Percentiles rank a stretch among this genome's conserved stretches.
phyloP scores from a whole-genome alignment of 352 stramenopile species.

The Pythium aquatile region DNA sequence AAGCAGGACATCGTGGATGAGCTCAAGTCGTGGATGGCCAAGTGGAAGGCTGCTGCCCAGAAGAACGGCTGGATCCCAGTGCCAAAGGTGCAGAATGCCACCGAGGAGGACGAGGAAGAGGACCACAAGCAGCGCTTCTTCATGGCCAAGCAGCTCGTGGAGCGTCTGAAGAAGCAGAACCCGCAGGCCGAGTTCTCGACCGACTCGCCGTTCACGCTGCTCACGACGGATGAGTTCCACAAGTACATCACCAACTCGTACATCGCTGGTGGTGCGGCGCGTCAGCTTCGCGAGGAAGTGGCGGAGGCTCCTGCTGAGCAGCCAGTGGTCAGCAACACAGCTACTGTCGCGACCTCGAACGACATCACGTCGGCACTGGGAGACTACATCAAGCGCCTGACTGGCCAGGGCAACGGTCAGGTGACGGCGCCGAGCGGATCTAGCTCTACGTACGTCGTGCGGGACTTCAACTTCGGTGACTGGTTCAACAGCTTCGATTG shows the following conservation, averaged over 20 bases:
- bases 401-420: no score
- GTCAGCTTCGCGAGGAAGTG: no score
- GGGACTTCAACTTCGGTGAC: no score
- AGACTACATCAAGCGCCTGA: no score
- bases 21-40: slow-evolving; percentile 43
- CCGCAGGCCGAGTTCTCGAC: slow-evolving; percentile 26
- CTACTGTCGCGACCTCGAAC: no score
- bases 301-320: no score
- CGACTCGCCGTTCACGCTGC: slow-evolving; percentile 26
- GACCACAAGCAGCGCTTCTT: slow-evolving; percentile 28
- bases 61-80: slow-evolving; percentile 28
- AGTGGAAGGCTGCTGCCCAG: slow-evolving; percentile 24
- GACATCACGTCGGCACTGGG: no score
- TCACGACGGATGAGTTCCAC: slow-evolving; percentile 27
- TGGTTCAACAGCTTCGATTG: slow-evolving; percentile 2
- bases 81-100: slow-evolving; percentile 20
- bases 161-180: slow-evolving; percentile 14
- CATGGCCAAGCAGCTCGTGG: slow-evolving; percentile 19
- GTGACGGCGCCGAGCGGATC: no score
- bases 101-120: slow-evolving; percentile 26
- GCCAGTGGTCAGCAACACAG: neutral
- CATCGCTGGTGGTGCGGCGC: slow-evolving; percentile 5
- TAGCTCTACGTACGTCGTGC: no score
- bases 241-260: slow-evolving; percentile 23
- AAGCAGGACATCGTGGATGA: slow-evolving; percentile 38